These are phyloP conservation scores for Lactarius akahatsu DNA, from an alignment of 768 basidiomycete genomes.

Conservation along the genomic window DNA sequence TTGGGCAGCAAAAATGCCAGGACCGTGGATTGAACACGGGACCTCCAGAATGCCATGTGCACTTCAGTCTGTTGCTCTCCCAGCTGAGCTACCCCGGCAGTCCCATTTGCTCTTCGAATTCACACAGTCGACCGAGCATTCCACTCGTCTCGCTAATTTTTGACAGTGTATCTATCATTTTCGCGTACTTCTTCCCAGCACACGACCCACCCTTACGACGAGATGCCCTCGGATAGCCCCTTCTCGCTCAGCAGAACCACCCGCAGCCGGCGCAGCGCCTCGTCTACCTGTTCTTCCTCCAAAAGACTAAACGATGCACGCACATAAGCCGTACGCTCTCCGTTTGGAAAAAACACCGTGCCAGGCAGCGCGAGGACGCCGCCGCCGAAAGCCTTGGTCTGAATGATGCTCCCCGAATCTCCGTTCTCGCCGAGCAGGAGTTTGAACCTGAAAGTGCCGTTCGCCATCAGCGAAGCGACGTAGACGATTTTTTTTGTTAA, in stretches of 20 bases:
- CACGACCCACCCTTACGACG: background rate
- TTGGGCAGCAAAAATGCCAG: conserved; percentile 46
- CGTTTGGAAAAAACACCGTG: conserved; percentile 74
- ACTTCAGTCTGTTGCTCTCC: conserved; percentile 38
- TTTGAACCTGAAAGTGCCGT: conserved; percentile 56
- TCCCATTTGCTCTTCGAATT: background rate
- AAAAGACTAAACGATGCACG: conserved; percentile 80
- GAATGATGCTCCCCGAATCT: conserved; percentile 64
- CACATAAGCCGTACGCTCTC: conserved; percentile 68
- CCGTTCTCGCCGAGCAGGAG: conserved; percentile 56
- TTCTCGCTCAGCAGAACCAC: conserved; percentile 32
- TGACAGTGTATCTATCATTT: no score
- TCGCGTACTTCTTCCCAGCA: background rate
- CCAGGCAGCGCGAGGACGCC: conserved; percentile 93
- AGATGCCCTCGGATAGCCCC: background rate
- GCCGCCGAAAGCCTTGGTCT: conserved; percentile 68
- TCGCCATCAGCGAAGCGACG: background rate
- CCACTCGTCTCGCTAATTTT: background rate
- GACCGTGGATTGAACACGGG: conserved; percentile 79
- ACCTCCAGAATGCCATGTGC: conserved; percentile 54
- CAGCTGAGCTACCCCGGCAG: conserved; percentile 36
- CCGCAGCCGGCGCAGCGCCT: conserved; percentile 63
- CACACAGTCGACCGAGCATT: background rate
- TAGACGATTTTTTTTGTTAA: background rate
- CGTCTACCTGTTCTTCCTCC: conserved; percentile 64